Base-by-base conservation (phyloP, 306 rosid genomes). In the Quercus bicolor region DNA sequence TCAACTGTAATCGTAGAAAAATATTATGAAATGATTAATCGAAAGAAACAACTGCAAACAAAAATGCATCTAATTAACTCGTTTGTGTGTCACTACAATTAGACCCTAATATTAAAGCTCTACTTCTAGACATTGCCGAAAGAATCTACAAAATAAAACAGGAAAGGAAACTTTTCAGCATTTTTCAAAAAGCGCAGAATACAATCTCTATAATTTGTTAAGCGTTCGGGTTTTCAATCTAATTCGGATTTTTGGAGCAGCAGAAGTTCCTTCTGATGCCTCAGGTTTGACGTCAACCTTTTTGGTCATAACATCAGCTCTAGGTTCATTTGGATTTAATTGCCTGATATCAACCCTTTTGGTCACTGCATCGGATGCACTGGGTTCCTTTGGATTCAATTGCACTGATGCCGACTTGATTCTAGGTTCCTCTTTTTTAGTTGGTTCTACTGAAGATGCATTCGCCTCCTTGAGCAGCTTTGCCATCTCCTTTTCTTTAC, bases 231-330 rank as follows among this genome's bases (percentile, higher is more conserved):
- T 91, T 86, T 92, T 94, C 11, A 91, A 86, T 84, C 89, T 94
- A 56, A 94, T 90, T 71, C 98, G 90, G 80, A 94, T 66, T 85
- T 86, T 94, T 6, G 95, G 95, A 5, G 93, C 84, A 71, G 86
- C 83, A 56, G 92, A 78, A 5, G 87, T 81, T 65, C 89, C 94
- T 89, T 87, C 90, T 1, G 88, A 73, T 74, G 93, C 82, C 81
- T 77, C 85, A 0, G 90, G 91, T 82, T 85, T 87, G 74, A 80
- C 29, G 26, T 87, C 88, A 53, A 37, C 56, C 80, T 29, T 85
- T 70, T 48, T 68, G 23, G 64, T 64, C 28, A 79, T 88, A 51
- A 75, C 29, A 80, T 85, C 87, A 13, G 98, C 72, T 79, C 89
- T 74, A 33, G 90, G 86, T 75, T 87, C 94, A 45, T 48, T 77